These are phyloP conservation scores for Tulasnella sp. DNA, from an alignment of 768 basidiomycete species.

Conservation along the genomic window DNA sequence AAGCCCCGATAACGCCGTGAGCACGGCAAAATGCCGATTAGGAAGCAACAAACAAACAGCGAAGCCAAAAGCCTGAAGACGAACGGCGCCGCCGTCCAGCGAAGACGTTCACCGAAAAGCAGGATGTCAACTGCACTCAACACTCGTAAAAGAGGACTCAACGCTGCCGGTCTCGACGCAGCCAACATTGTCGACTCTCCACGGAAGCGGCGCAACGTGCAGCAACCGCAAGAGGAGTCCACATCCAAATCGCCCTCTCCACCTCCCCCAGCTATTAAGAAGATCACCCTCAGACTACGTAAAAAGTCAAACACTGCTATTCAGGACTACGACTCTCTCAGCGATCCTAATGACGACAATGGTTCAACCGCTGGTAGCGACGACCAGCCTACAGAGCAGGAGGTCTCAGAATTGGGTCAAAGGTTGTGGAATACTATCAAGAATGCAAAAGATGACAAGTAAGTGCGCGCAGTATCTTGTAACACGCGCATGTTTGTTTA, in stretches of 20 bases:
- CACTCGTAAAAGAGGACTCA: too few relatives aligned
- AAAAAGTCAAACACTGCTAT: slow-evolving; percentile 1
- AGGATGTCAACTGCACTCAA: slow-evolving; percentile 12
- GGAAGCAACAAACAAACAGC: too few relatives aligned
- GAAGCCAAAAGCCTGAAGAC: too few relatives aligned
- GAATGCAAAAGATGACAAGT: slow-evolving; percentile 81
- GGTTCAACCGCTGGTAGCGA: background rate
- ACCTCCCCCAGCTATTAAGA: background rate
- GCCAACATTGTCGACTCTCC: slow-evolving; percentile 8
- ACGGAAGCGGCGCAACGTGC: slow-evolving; percentile 5
- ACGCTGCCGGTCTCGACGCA: slow-evolving; percentile 2
- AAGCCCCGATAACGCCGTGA: too few relatives aligned
- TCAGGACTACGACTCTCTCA: too few relatives aligned
- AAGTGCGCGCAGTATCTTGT: slow-evolving; percentile 31
- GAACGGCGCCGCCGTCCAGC: too few relatives aligned
- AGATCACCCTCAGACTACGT: slow-evolving; percentile 9
- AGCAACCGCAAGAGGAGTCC: background rate
- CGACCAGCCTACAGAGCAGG: background rate
- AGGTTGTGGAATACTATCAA: slow-evolving; percentile 65
- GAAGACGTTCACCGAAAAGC: too few relatives aligned
- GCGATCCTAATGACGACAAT: too few relatives aligned
- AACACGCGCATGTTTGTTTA: background rate
- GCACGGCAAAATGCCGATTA: too few relatives aligned
- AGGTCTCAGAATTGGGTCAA: slow-evolving; percentile 22
- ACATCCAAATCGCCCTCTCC: slow-evolving; percentile 11